Base-by-base conservation (phyloP, 495 filamentous ascomycete genomes). In the Xylaria palmicola region DNA sequence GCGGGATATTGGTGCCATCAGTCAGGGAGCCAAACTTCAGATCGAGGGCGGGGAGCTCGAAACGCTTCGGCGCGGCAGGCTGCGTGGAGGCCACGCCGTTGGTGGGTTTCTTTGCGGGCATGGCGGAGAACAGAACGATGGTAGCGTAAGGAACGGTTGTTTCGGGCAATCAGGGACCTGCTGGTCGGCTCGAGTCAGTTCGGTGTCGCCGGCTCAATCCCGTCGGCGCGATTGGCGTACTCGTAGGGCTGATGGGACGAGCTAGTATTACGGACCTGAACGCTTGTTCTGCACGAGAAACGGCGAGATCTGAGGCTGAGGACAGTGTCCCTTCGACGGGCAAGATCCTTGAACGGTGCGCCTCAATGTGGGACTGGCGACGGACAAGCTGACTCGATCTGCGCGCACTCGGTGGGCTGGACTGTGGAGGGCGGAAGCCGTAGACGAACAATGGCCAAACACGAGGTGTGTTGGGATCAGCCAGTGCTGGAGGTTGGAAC, bases 1-100 rank as follows among this genome's bases (percentile, higher is more conserved):
- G 81, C 37, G 82, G 82, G 59, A 85, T 85, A 63, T 83, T 67
- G 59, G 82, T 85, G 19, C 82, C 82, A 22, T 83, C 82, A 20
- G 82, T 85, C 61, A 85, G 63, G 9, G 81, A 80, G 56, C 75
- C 74, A 55, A 85, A 78, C 17, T 75, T 75, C 67, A 82, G 70
- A 56, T 81, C 71, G 20, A 85, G 72, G 17, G 75, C 76, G 22
- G 81, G 82, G 22, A 84, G 79, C 68, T 83, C 77, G 62, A 85
- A 84, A 60, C 77, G 75, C 62, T 76, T 79, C 45, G 69, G 60
- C 36, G 66, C 34, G 1, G 60, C 41, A 40, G 66, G 22, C 41
- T 62, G 44, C 47, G 57, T 62, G 56, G 64, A 44, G 6, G 52
- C 58, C 37, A 58, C 58, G 50, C 68, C 64, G 52, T 65, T 64